These are phyloP conservation scores for Cladosporium sp. DNA, from an alignment of 2,329 filamentous ascomycete genomes.

Conservation along the genomic window DNA sequence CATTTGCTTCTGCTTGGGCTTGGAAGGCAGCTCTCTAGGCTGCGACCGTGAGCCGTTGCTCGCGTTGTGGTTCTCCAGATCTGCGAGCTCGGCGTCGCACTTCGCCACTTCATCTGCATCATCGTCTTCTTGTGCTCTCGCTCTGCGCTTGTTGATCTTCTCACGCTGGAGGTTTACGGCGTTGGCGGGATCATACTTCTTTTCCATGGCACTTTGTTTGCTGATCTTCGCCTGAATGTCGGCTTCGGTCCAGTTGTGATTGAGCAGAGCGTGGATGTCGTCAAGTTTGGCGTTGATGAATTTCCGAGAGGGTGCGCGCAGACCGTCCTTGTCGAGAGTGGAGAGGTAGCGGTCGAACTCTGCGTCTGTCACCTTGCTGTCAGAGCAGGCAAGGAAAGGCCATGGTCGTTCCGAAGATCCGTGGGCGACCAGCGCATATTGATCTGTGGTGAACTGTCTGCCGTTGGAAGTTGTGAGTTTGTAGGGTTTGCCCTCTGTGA, in stretches of 20 bases:
- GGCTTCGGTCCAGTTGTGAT: conserved; percentile 77
- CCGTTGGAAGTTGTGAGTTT: conserved; percentile 70
- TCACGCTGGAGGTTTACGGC: conserved; percentile 69
- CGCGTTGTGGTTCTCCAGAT: conserved; percentile 62
- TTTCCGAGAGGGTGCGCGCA: conserved; percentile 72
- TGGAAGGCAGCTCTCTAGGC: conserved; percentile 38
- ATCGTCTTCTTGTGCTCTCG: conserved; percentile 65
- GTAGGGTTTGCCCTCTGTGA: conserved; percentile 78
- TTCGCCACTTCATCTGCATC: conserved; percentile 60
- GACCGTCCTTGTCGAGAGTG: conserved; percentile 70
- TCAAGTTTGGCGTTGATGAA: conserved; percentile 71
- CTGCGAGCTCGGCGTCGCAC: conserved; percentile 52
- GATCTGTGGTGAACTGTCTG: conserved; percentile 77
- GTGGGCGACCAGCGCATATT: conserved; percentile 79
- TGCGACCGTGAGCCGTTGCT: conserved; percentile 51
- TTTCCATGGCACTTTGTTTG: conserved; percentile 67
- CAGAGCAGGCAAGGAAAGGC: conserved; percentile 88
- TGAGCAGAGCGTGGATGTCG: conserved; percentile 77
- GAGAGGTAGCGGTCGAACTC: conserved; percentile 83
- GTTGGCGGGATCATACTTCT: conserved; percentile 52
- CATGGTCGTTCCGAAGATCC: conserved; percentile 83
- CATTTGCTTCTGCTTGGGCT: conserved; percentile 52
- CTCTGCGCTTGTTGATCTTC: conserved; percentile 64
- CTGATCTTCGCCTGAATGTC: conserved; percentile 80
- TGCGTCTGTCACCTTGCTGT: conserved; percentile 73